phyloP scores from a whole-genome alignment of 2,329 filamentous ascomycete species.

The Zymoseptoria crescenta region DNA sequence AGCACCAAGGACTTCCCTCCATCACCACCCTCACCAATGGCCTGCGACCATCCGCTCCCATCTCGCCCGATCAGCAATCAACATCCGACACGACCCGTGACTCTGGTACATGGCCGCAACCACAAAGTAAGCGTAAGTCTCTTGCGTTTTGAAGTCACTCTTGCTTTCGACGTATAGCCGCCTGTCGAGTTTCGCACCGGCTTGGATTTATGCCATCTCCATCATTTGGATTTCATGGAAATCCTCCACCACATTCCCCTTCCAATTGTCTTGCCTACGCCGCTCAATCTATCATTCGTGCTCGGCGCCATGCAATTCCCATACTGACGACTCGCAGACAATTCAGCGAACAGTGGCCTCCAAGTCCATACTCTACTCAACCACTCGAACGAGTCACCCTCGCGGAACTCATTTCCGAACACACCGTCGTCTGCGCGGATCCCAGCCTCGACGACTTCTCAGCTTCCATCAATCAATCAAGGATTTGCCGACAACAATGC shows the following conservation, averaged over 20 bases:
- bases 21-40: slow-evolving; percentile 32
- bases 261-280: not conserved
- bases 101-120: slow-evolving; percentile 32
- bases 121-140: slow-evolving; percentile 32
- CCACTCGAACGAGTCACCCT: slow-evolving; percentile 40
- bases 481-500: slow-evolving; percentile 33
- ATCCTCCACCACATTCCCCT: not conserved
- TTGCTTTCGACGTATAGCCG: not conserved
- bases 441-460: slow-evolving; percentile 27
- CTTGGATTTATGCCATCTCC: not conserved
- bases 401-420: slow-evolving; percentile 36
- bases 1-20: slow-evolving; percentile 27
- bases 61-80: slow-evolving; percentile 27
- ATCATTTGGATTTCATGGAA: not conserved
- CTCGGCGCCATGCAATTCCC: not conserved
- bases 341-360: slow-evolving; percentile 38
- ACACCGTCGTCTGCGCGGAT: slow-evolving; percentile 36
- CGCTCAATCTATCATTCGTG: not conserved
- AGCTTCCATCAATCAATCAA: slow-evolving; percentile 52
- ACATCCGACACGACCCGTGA: slow-evolving; percentile 28
- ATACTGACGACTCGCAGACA: slow-evolving; percentile 19
- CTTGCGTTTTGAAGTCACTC: not conserved
- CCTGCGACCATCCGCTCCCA: slow-evolving; percentile 23
- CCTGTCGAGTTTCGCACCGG: not conserved
- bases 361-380: slow-evolving; percentile 45